Base-by-base conservation (phyloP, 805 yeast species). In the Saccharomycopsis javanensis region DNA sequence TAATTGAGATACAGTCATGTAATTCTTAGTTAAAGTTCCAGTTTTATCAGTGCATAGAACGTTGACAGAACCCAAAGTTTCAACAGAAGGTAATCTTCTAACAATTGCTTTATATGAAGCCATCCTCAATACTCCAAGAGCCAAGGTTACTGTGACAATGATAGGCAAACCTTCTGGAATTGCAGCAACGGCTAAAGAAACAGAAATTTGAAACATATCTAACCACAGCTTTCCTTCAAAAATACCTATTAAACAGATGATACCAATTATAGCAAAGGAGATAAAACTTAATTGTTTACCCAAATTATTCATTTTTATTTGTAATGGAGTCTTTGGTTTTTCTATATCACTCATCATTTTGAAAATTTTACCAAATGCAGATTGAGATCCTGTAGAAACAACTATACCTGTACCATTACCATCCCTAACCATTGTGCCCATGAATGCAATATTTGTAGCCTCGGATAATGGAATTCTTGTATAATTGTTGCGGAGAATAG, bases 131-230 rank as follows among this genome's bases (percentile, higher is more conserved):
- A 94, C 99, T 53, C 99, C 99, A 23, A 94, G 75, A 0, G 99
- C 99, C 61, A 94, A 75, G 0, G 99, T 94, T 8, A 94, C 99
- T 5, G 99, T 92, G 45, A 94, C 99, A 69, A 94, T 94, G 65
- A 94, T 94, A 0, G 99, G 99, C 63, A 94, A 79, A 56, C 99
- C 99, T 71, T 94, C 99, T 4, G 99, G 99, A 64, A 94, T 94
- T 3, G 99, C 99, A 54, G 99, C 99, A 18, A 94, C 99, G 2
- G 99, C 99, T 61, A 94, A 76, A 1, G 97, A 90, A 8, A 94
- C 99, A 1, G 97, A 88, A 58, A 94, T 90, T 70, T 92, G 97
- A 72, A 94, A 92, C 97, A 95, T 94, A 62, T 94, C 98, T 58
- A 94, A 78, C 97, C 97, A 91, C 8, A 87, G 79, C 61, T 96